These are phyloP conservation scores for Eucalyptus paniculata DNA, from an alignment of 345 rosid species.

Conservation along the genomic window DNA sequence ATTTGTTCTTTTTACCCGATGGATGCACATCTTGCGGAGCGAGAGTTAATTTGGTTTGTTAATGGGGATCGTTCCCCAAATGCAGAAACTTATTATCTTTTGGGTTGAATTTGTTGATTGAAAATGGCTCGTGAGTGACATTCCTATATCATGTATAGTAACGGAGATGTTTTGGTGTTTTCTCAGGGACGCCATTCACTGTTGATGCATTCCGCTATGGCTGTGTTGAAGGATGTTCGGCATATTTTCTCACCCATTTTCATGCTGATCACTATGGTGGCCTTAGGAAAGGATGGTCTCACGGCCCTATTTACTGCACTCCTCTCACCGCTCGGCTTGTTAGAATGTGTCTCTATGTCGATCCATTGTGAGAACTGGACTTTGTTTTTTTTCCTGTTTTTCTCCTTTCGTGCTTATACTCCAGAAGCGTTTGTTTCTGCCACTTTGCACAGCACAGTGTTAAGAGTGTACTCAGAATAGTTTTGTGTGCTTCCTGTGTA, in stretches of 20 bases:
- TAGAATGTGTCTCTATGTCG: conserved; percentile 36
- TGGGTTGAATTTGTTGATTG: background rate
- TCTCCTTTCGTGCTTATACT: background rate
- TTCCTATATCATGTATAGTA: background rate
- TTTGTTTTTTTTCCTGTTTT: background rate
- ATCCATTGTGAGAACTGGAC: conserved; percentile 27
- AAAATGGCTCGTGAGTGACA: background rate
- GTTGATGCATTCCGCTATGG: conserved; percentile 85
- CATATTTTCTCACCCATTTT: conserved; percentile 76
- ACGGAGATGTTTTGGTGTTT: background rate
- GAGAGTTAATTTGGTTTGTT: background rate
- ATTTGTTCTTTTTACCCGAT: background rate
- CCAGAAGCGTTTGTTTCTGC: background rate
- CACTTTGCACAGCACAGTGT: background rate
- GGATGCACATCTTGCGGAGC: background rate
- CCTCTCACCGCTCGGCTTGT: conserved; percentile 63
- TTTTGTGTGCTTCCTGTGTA: background rate
- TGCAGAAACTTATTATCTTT: background rate
- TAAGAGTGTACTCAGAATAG: background rate
- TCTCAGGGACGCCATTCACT: conserved; percentile 50
- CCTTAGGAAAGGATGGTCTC: conserved; percentile 58
- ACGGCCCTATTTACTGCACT: conserved; percentile 60
- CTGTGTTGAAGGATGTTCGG: conserved; percentile 41
- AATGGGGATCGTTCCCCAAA: background rate
- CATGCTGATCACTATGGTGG: conserved; percentile 76